Conservation (phyloP, 225 moss, liverwort and hornwort species). For the Neckera pumila region DNA sequence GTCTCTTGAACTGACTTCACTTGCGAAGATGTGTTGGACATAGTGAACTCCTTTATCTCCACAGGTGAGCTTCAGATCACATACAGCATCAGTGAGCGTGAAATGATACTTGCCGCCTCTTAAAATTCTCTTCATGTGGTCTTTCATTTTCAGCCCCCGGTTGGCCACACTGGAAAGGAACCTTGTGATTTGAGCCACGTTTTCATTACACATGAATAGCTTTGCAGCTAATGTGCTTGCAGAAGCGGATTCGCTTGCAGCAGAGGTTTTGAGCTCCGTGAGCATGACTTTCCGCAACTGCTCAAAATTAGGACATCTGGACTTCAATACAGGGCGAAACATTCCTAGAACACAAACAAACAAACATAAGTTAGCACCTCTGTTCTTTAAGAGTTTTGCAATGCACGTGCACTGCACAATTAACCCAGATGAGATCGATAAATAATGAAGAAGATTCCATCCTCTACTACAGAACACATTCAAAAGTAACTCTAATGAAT, state of each 20-base stretch:
- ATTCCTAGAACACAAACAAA: constrained; percentile 16
- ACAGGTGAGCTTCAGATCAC: constrained; percentile 34
- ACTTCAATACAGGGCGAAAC: constrained; percentile 44
- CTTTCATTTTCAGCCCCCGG: constrained; percentile 51
- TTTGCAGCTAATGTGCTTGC: constrained; percentile 39
- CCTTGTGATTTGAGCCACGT: constrained; percentile 29
- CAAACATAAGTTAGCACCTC: background rate
- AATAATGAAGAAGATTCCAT: background rate
- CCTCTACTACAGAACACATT: background rate
- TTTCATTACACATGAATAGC: constrained; percentile 35
- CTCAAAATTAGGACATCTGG: constrained; percentile 21
- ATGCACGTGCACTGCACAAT: background rate
- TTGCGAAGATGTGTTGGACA: background rate
- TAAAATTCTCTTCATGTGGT: constrained; percentile 52
- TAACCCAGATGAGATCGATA: background rate
- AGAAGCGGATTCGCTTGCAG: constrained; percentile 18
- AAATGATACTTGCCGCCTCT: constrained; percentile 41
- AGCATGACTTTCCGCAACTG: constrained; percentile 22
- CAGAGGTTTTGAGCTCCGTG: constrained; percentile 12
- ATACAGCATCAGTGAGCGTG: background rate
- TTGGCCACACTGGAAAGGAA: constrained; percentile 52
- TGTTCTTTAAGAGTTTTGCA: background rate
- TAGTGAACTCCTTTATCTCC: constrained; percentile 14
- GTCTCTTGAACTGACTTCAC: constrained; percentile 1
- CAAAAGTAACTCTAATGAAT: background rate